Evolutionary conservation across 225 moss, liverwort and hornwort species (phyloP), one percentile per base, ranked within the genome.

Genomic region (Physcomitrium patens): DNA sequence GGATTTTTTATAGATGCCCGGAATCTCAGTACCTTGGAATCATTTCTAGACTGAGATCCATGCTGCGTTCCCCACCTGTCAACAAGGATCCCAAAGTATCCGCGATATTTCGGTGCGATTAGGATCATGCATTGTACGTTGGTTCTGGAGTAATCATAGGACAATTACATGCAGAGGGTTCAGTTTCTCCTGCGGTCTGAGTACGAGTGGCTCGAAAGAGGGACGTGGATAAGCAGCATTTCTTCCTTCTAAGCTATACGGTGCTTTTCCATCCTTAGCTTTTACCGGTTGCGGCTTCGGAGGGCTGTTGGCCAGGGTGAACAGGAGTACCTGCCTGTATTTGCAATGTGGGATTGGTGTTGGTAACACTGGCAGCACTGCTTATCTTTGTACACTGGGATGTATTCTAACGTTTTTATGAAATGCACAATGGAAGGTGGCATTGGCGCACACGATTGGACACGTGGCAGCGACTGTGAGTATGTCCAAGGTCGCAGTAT

Each of bases 401-500:
- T 23, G 44, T 22, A 15, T 54, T 52, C 53, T 79, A 12, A 79
- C 48, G 46, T 55, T 8, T 43, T 0, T 23, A 41, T 26, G 17
- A 48, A 23, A 48, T 63, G 37, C 11, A 16, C 26, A 27, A 50
- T 67, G 63, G 44, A 65, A 91, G 91, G 91, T 91, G 45, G 95
- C 95, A 46, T 68, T 95, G 20, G 92, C 92, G 1, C 95, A 95
- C 46, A 92, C 95, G 4, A 88, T 95, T 49, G 95, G 95, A 6
- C 95, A 95, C 23, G 93, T 95, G 53, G 95, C 95, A 37, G 95
- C 95, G 22, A 93, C 93, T 9, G 90, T 95, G 73, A 93, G 93
- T 69, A 93, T 95, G 93, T 95, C 95, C 12, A 95, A 95, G 82
- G 95, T 95, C 52, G 95, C 95, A 41, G 95, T 95, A 28, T 95